Percentiles rank a stretch among this genome's conserved stretches.
These are phyloP conservation scores for Aspergillus nanangensis DNA, from an alignment of 495 filamentous ascomycete genomes.

Conservation along the genomic window DNA sequence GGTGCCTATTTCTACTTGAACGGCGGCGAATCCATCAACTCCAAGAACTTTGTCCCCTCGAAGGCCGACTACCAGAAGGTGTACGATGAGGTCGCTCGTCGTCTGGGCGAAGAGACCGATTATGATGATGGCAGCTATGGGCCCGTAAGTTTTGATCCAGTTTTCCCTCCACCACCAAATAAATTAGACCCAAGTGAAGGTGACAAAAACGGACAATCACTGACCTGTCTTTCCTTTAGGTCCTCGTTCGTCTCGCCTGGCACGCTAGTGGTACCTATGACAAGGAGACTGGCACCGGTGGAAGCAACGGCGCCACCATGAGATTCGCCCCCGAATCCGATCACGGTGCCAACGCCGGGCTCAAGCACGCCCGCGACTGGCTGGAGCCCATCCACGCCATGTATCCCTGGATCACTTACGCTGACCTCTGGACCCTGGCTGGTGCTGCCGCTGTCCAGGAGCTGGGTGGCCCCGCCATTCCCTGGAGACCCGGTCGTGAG, in stretches of 20 bases:
- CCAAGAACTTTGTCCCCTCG: slow-evolving; percentile 59
- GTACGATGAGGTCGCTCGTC: slow-evolving; percentile 79
- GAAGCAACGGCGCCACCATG: slow-evolving; percentile 97
- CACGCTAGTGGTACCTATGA: slow-evolving; percentile 88
- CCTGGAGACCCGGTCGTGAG: slow-evolving; percentile 82
- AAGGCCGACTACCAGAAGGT: slow-evolving; percentile 93
- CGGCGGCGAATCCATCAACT: slow-evolving; percentile 40
- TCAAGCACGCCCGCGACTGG: slow-evolving; percentile 86
- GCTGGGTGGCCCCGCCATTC: slow-evolving; percentile 83
- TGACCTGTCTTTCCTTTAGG: slow-evolving; percentile 25
- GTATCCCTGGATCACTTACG: slow-evolving; percentile 94
- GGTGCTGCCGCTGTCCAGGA: slow-evolving; percentile 89
- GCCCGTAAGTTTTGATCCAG: slow-evolving; percentile 52
- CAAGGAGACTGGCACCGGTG: slow-evolving; percentile 82
- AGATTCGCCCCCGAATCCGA: slow-evolving; percentile 86
- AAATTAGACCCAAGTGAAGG: too few relatives aligned
- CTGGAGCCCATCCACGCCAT: slow-evolving; percentile 83
- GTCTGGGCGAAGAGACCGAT: slow-evolving; percentile 81
- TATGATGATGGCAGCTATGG: slow-evolving; percentile 97
- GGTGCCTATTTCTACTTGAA: slow-evolving; percentile 68
- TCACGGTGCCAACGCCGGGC: slow-evolving; percentile 92
- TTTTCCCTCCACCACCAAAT: neutral
- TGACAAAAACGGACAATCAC: too few relatives aligned
- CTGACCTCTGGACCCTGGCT: slow-evolving; percentile 91
- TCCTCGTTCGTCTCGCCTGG: slow-evolving; percentile 81